Percentiles rank a stretch among this genome's conserved stretches.
Evolutionary conservation across 345 rosid species (phyloP).

Genomic region (Camelina hispida): DNA sequence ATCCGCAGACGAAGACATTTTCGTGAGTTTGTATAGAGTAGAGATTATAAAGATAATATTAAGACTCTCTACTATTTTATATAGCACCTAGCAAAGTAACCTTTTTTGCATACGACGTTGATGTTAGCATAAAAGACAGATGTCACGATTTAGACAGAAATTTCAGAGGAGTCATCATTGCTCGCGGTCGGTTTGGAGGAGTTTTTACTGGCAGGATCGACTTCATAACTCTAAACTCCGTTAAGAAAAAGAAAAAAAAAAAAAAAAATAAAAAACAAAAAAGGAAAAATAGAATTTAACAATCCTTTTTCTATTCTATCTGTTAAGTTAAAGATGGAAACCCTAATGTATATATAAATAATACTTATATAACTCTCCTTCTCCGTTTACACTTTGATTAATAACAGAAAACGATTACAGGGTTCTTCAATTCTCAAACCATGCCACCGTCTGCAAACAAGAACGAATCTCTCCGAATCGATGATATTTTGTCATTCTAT

Average conservation of each 20-base stretch:
- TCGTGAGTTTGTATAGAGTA: constrained; percentile 10
- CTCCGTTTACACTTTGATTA: not conserved
- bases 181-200: not conserved
- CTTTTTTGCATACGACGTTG: not conserved
- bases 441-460: too few relatives aligned
- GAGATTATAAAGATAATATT: not conserved
- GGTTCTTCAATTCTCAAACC: too few relatives aligned
- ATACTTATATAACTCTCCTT: not conserved
- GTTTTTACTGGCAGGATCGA: not conserved
- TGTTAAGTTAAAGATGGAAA: too few relatives aligned
- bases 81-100: not conserved
- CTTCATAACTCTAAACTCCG: not conserved
- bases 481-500: too few relatives aligned
- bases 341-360: too few relatives aligned
- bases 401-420: not conserved
- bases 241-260: too few relatives aligned
- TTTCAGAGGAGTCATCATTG: constrained; percentile 5
- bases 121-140: constrained; percentile 34
- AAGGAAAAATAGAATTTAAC: too few relatives aligned
- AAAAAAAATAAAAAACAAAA: too few relatives aligned
- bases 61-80: not conserved
- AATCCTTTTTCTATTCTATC: too few relatives aligned
- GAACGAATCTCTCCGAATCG: too few relatives aligned
- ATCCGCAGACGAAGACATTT: constrained; percentile 38
- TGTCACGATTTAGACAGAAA: constrained; percentile 16